phyloP scores from a whole-genome alignment of 2,329 filamentous ascomycete species.

The Xylaria sp. region DNA sequence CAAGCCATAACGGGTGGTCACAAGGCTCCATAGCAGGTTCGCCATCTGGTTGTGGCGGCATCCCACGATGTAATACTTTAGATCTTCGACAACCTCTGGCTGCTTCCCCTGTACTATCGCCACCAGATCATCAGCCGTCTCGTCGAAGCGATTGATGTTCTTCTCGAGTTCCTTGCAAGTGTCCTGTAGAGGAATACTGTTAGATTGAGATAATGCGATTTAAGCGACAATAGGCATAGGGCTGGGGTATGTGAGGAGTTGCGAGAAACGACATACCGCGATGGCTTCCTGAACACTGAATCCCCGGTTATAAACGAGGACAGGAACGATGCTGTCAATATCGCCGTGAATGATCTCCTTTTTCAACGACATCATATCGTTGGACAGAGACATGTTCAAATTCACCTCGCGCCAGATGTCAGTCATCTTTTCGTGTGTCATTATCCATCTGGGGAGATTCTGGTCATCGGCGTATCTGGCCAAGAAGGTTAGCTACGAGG shows the following conservation, averaged over 20 bases:
- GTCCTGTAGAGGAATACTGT: background rate
- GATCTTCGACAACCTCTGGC: background rate
- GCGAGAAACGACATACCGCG: background rate
- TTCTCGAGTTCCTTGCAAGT: slow-evolving; percentile 3
- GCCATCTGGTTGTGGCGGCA: slow-evolving; percentile 4
- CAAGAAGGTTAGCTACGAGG: background rate
- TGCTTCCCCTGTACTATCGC: slow-evolving; percentile 2
- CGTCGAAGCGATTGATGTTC: background rate
- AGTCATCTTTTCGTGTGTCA: slow-evolving; percentile 3
- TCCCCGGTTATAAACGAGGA: background rate
- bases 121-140: background rate
- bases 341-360: slow-evolving; percentile 3
- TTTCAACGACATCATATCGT: slow-evolving; percentile 4
- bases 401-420: slow-evolving; percentile 9
- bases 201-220: background rate
- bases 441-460: background rate
- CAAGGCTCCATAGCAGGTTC: slow-evolving; percentile 3
- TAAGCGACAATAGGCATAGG: background rate
- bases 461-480: background rate
- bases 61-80: slow-evolving; percentile 2
- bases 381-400: slow-evolving; percentile 1
- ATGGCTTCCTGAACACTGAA: slow-evolving; percentile 4
- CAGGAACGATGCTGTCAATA: background rate
- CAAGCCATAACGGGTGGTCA: slow-evolving; percentile 6
- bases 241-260: background rate